A percentile compares a stretch with the other conserved stretches of the same genome.
phyloP scores from a whole-genome alignment of 1,139 yeast species.

The Protomyces inundatus region DNA sequence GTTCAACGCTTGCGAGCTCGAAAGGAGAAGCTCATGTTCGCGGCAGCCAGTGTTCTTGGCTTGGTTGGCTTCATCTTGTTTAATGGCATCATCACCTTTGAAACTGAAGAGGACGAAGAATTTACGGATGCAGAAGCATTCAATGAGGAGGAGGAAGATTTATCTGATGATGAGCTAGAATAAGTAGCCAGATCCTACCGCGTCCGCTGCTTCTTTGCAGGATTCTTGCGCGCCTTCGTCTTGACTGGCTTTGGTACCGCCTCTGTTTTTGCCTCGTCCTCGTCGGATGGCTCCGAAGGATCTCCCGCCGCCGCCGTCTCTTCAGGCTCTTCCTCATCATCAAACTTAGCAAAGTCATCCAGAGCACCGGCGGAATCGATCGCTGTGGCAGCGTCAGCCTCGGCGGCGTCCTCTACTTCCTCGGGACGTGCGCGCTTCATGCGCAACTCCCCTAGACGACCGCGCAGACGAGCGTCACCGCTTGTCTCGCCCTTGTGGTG shows the following conservation, averaged over 20 bases:
- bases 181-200: neutral
- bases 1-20: neutral
- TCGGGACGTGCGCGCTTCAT: conserved; percentile 31
- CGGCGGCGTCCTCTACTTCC: conserved; percentile 30
- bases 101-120: conserved; percentile 10
- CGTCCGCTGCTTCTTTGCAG: conserved; percentile 2
- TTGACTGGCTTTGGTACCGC: neutral
- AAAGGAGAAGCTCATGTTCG: conserved; percentile 7
- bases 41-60: neutral
- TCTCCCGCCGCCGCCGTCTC: neutral
- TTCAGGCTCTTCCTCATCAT: conserved; percentile 11
- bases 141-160: neutral
- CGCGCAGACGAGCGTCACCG: conserved; percentile 18
- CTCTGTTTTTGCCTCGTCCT: neutral
- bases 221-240: neutral
- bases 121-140: neutral
- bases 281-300: neutral
- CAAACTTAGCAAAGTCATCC: conserved; percentile 4
- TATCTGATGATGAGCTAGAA: neutral
- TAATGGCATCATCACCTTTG: conserved; percentile 5
- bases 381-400: conserved; percentile 30
- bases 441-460: conserved; percentile 20
- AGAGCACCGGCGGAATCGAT: conserved; percentile 23
- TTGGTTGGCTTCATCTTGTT: conserved; percentile 4
- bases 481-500: conserved; percentile 21